Evolutionary conservation across 2,329 filamentous ascomycete genomes (phyloP).

Genomic region (Atkinsonella hypoxylon): DNA sequence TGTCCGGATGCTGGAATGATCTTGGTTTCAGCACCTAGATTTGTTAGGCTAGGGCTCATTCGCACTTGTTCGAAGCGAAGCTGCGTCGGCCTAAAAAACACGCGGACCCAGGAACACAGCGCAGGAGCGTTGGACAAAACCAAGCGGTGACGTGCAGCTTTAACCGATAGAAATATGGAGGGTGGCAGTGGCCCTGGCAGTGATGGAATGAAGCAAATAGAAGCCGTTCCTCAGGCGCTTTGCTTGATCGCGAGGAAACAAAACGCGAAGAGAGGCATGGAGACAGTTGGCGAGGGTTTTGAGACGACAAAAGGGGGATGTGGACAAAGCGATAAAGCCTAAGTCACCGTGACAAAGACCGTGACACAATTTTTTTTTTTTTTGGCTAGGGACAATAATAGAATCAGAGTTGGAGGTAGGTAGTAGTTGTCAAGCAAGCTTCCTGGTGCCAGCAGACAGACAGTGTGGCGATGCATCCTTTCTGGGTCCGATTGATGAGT

Average conservation of each 20-base stretch:
- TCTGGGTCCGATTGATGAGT: background rate
- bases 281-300: background rate
- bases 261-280: background rate
- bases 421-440: background rate
- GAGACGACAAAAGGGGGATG: background rate
- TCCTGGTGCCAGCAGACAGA: background rate
- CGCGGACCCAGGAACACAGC: background rate
- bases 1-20: slow-evolving; percentile 13
- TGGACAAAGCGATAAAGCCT: background rate
- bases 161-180: background rate
- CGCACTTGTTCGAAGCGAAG: too few species aligned
- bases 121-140: background rate
- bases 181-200: background rate
- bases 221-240: background rate
- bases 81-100: background rate
- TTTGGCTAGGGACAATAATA: background rate
- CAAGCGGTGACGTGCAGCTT: background rate
- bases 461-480: slow-evolving; percentile 3
- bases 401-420: background rate
- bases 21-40: background rate
- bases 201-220: background rate
- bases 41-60: background rate
- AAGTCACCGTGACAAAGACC: background rate
- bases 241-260: background rate
- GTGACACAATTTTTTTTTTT: background rate